Base-by-base conservation (phyloP, 2,329 filamentous ascomycete species). In the Cladosporium halotolerans region DNA sequence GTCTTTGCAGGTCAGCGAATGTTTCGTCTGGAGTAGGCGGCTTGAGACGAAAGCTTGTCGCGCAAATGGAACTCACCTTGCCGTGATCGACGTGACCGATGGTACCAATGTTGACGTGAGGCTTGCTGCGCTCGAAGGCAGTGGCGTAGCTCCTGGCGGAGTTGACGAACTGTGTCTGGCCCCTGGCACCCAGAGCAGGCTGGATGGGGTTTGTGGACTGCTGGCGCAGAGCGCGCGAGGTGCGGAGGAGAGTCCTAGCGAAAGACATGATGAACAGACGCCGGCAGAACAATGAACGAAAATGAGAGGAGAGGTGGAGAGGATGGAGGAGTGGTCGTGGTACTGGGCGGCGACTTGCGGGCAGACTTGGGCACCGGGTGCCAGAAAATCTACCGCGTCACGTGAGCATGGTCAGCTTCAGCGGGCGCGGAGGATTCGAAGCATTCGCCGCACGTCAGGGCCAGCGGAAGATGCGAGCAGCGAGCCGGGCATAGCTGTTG, bases 71-170 rank as follows among this genome's bases (percentile, higher is more conserved):
- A 53, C 69, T 61, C 77, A 95, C 91, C 88, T 99, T 99, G 79
- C 92, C 92, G 78, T 99, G 92, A 83, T 99, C 93, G 76, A 99
- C 93, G 80, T 99, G 93, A 66, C 93, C 93, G 76, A 99, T 99
- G 65, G 93, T 99, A 73, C 93, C 93, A 69, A 99, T 93, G 78
- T 99, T 99, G 62, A 99, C 92, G 73, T 99, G 93, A 56, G 93
- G 93, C 82, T 99, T 99, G 70, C 79, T 84, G 70, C 93, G 85
- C 81, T 95, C 84, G 71, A 87, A 99, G 59, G 72, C 79, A 55
- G 76, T 78, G 55, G 82, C 82, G 70, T 84, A 80, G 63, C 75
- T 76, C 70, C 81, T 75, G 60, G 80, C 79, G 66, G 85, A 74
- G 73, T 83, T 84, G 67, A 86, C 76, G 63, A 85, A 78, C 59